These are phyloP conservation scores for Umbelopsis sp. DNA, from an alignment of 192 early-diverging fungal genomes.

Conservation along the genomic window DNA sequence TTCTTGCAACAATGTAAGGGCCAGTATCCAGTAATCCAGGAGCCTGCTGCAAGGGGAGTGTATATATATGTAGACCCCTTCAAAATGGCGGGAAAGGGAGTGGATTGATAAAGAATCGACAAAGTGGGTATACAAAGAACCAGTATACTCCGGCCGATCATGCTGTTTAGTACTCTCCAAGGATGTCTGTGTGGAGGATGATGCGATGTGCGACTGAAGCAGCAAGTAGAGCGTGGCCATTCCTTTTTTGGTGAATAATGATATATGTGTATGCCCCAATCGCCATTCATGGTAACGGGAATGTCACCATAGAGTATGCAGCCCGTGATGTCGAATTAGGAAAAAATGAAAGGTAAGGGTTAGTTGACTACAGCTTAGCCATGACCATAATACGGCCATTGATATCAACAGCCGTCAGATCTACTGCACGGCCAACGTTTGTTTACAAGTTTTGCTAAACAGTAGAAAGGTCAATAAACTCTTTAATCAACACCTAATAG, in stretches of 20 bases:
- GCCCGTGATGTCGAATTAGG: neutral
- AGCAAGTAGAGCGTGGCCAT: neutral
- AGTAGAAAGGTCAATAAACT: constrained; percentile 20
- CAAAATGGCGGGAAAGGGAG: constrained; percentile 19
- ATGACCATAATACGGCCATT: neutral
- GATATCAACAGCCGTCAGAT: neutral
- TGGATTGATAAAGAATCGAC: neutral
- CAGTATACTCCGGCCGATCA: neutral
- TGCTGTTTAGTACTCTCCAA: neutral
- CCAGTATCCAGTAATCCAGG: neutral
- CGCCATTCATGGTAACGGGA: neutral
- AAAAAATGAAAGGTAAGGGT: constrained; percentile 12
- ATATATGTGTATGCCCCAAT: neutral
- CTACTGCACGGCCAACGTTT: neutral
- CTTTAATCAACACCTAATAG: constrained; percentile 18
- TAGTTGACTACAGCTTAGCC: neutral
- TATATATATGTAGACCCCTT: neutral
- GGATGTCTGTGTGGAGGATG: constrained; percentile 14
- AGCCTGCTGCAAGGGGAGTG: constrained; percentile 3
- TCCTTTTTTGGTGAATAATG: neutral
- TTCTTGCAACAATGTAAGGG: neutral
- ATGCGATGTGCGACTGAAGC: neutral
- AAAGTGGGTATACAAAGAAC: neutral
- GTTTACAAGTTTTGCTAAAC: constrained; percentile 14
- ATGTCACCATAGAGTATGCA: neutral